phyloP scores from a whole-genome alignment of 768 basidiomycete species.

The Melanogaster broomeanus region DNA sequence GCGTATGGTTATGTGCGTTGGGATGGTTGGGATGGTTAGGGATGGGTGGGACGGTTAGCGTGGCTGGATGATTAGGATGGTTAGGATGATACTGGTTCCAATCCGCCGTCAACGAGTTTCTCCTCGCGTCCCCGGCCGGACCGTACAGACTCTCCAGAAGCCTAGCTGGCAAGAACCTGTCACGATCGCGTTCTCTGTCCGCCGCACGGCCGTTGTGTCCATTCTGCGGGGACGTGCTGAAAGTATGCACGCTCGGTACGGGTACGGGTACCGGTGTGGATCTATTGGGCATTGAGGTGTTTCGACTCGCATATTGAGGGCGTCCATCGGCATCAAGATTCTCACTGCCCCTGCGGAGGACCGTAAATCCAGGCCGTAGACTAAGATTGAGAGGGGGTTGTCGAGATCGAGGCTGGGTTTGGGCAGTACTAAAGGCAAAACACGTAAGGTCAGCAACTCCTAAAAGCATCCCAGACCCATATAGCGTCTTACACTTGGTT shows the following conservation, averaged over 20 bases:
- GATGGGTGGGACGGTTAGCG: too few relatives aligned
- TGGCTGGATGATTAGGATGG: constrained; percentile 8
- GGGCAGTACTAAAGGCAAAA: constrained; percentile 9
- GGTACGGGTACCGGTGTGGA: constrained; percentile 13
- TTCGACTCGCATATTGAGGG: constrained; percentile 11
- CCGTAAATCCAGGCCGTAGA: constrained; percentile 14
- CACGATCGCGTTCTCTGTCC: constrained; percentile 26
- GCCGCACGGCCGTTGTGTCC: constrained; percentile 14
- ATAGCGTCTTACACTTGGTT: too few relatives aligned
- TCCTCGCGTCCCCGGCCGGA: constrained; percentile 23
- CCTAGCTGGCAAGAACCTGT: constrained; percentile 17
- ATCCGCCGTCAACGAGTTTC: constrained; percentile 8
- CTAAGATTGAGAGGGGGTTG: constrained; percentile 19
- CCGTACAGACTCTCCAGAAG: constrained; percentile 25
- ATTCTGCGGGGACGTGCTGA: too few relatives aligned
- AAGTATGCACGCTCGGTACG: constrained; percentile 5
- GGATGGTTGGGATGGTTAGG: constrained; percentile 4
- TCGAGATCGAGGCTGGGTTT: constrained; percentile 26
- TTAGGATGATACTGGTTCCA: constrained; percentile 1
- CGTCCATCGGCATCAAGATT: constrained; percentile 8
- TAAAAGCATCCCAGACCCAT: too few relatives aligned
- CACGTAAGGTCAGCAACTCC: too few relatives aligned
- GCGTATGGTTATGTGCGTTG: background rate
- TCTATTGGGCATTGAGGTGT: constrained; percentile 5
- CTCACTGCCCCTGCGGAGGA: constrained; percentile 15